Percentiles rank a stretch among this genome's conserved stretches.
phyloP scores from a whole-genome alignment of 2,329 filamentous ascomycete species.

The Cladosporium velox region DNA sequence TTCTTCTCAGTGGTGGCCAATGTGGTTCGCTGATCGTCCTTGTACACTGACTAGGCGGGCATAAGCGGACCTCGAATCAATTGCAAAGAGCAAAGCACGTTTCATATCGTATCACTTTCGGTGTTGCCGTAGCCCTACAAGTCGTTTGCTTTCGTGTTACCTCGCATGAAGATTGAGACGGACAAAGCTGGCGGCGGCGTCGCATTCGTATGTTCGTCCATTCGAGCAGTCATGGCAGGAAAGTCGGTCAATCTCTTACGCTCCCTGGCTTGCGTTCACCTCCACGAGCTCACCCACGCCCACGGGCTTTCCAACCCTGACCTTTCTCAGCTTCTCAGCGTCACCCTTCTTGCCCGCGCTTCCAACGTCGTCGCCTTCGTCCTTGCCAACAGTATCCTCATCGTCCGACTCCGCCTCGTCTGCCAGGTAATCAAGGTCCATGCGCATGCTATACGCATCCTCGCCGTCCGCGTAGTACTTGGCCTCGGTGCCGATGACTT shows the following conservation, averaged over 20 bases:
- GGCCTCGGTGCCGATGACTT: slow-evolving; percentile 78
- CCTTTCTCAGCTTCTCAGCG: slow-evolving; percentile 68
- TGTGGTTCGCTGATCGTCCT: background rate
- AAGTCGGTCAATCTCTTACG: slow-evolving; percentile 4
- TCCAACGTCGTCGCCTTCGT: slow-evolving; percentile 44
- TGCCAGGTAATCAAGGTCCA: slow-evolving; percentile 67
- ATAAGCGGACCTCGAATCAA: background rate
- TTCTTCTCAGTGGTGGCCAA: background rate
- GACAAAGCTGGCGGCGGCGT: background rate
- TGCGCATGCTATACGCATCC: slow-evolving; percentile 91
- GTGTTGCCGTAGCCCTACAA: background rate
- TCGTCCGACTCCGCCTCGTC: slow-evolving; percentile 55
- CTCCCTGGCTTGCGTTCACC: slow-evolving; percentile 28
- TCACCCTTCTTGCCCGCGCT: slow-evolving; percentile 39
- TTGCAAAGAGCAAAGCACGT: background rate
- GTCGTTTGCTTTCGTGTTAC: background rate
- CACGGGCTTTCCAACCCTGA: slow-evolving; percentile 77
- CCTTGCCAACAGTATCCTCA: slow-evolving; percentile 44
- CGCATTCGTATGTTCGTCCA: background rate
- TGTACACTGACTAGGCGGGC: background rate
- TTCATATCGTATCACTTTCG: background rate
- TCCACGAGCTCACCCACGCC: slow-evolving; percentile 78
- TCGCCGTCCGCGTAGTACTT: slow-evolving; percentile 98
- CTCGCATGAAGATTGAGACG: background rate
- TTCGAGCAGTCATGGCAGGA: background rate